Base-by-base conservation (phyloP, 768 basidiomycete genomes). In the Tulasnella sp. region DNA sequence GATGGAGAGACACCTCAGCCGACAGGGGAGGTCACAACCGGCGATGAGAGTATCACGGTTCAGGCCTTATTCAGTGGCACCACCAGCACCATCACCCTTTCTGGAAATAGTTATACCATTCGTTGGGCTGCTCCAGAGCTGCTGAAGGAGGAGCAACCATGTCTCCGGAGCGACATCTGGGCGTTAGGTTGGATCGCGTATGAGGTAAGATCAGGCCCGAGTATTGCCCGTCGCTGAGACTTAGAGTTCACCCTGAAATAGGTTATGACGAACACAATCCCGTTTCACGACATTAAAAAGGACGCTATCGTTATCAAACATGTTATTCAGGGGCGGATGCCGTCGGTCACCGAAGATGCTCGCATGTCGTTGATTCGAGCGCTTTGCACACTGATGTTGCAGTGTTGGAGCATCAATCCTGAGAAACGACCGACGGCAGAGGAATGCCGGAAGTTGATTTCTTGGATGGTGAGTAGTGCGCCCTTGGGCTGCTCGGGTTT, bases 71-170 rank as follows among this genome's bases (percentile, higher is more conserved):
- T 44, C 16, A 44, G 44, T 18, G 56, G 7, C 10, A 9, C 56
- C 1, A 9, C 31, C 56, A 31, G 31, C 8, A n/a, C 56, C 1
- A 3, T 38, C 6, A 75, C 75, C 36, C 44, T 44, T 4, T 36
- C 24, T 8, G 75, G 75, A 6, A 39, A 18, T 14, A 75, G 9
- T 2, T 36, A 44, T 75, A 39, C 75, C 1, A 75, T 75, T 52
- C 42, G 42, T 19, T 75, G 75, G 75, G 36, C 36, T 27, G 44
- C 36, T 75, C 75, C 75, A 52, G 75, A 75, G 48, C 48, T 75
- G 1, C 48, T 75, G 12, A 6, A 39, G 2, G 75, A 36, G 9
- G 24, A 75, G n/a, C 8, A 18, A 7, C 40, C 36, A 21, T 24
- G 36, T 12, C 75, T n/a, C 21, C 24, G 44, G 9, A 75, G 75